Base-by-base conservation (phyloP, 2,329 filamentous ascomycete species). In the Gyromitra esculenta region DNA sequence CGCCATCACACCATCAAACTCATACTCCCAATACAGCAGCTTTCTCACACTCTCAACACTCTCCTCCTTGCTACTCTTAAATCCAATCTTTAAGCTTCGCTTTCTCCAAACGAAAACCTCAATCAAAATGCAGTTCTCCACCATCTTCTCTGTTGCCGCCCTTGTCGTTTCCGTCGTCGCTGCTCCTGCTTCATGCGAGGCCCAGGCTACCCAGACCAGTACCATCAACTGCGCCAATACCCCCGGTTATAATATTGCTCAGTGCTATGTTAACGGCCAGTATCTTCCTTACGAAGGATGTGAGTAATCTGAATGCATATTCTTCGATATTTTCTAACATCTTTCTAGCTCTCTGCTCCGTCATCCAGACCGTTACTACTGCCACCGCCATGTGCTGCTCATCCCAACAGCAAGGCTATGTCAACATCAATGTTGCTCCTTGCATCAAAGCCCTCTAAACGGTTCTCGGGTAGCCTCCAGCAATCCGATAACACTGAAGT, bases 121-220 rank as follows among this genome's bases (percentile, higher is more conserved):
- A 25, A 57, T 71, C 66, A 75, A 75, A 31, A 75, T 75, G 73
- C 66, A 75, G 66, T 71, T 71, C 72, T 75, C 72, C 45, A 75
- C 66, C 57, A 75, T 75, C 72, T 56, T 75, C 65, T 63, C 72
- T 39, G 37, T 57, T 48, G 45, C 37, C 15, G 50, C 73, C 37
- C 31, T 70, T 35, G 6, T 71, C 25, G 59, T 50, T 31, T 25
- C 45, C n/a, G 68, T 41, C 2, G 65, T 57, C 5, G 66, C 73
- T 37, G 66, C 25, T 13, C 45, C 66, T 43, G 54, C 50, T 35
- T 41, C 25, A 9, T 57, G 64, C 37, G 43, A 48, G n/a, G 8
- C 18, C 15, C 15, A 25, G 6, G 39, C 15, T 1, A 21, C n/a
- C 41, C 52, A 50, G 31, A 4, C 50, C 7, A 70, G 50, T 8